Evolutionary conservation across 768 basidiomycete species (phyloP).

Genomic region (Leccinum fibrillosum): DNA sequence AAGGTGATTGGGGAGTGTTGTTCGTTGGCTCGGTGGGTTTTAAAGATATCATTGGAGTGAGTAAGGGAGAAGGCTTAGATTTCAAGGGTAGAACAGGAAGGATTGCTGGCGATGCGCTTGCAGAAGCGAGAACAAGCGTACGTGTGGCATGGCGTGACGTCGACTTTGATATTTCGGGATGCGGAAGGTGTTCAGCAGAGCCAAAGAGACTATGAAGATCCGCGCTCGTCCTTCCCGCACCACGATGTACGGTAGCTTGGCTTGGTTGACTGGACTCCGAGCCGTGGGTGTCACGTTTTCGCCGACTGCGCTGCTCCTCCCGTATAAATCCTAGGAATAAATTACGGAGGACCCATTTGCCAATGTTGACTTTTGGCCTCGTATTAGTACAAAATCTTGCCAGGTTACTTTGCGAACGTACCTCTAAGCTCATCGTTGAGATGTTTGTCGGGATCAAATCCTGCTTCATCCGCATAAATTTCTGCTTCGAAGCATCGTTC

Average conservation of each 20-base stretch:
- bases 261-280: conserved; percentile 15
- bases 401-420: conserved; percentile 38
- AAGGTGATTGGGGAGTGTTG: conserved; percentile 45
- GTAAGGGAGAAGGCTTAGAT: conserved; percentile 50
- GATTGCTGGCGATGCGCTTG: conserved; percentile 64
- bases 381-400: conserved; percentile 5
- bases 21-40: conserved; percentile 29
- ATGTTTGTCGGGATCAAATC: conserved; percentile 55
- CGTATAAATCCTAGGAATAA: conserved; percentile 76
- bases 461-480: conserved; percentile 90
- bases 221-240: conserved; percentile 20
- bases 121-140: conserved; percentile 54
- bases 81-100: conserved; percentile 46
- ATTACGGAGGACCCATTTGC: conserved; percentile 88
- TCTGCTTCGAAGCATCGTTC: conserved; percentile 93
- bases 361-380: conserved; percentile 69
- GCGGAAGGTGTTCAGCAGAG: conserved; percentile 26
- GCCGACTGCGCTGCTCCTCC: conserved; percentile 55
- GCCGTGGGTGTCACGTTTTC: conserved; percentile 29
- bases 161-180: conserved; percentile 28
- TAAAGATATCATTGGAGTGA: conserved; percentile 58
- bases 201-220: conserved; percentile 23
- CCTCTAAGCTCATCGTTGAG: conserved; percentile 79
- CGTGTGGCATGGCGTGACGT: conserved; percentile 24
- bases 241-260: conserved; percentile 23